These are phyloP conservation scores for Isoetes taiwanensis DNA, from an alignment of 75 land plant species.

Conservation along the genomic window DNA sequence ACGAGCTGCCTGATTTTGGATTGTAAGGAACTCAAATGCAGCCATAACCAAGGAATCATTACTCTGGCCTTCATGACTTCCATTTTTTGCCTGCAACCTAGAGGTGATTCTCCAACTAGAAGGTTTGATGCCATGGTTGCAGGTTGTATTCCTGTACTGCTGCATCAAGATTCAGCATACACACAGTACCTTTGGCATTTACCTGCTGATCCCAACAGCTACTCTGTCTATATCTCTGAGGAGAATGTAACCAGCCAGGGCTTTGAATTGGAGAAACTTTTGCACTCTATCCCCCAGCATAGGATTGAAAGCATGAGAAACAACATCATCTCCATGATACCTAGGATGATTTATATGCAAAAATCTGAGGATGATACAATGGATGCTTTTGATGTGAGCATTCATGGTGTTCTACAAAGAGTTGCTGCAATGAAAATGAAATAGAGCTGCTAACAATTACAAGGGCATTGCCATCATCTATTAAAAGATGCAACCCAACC, in stretches of 20 bases:
- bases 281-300: not conserved
- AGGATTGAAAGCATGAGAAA: not conserved
- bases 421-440: no score
- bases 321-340: not conserved
- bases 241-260: not conserved
- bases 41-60: no score
- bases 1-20: slow-evolving; percentile 1
- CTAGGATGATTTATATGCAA: not conserved
- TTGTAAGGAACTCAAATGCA: not conserved
- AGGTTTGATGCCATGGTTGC: slow-evolving; percentile 3
- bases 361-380: not conserved
- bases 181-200: not conserved
- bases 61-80: no score
- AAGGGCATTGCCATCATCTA: no score
- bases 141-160: not conserved
- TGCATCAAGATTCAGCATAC: not conserved
- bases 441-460: no score
- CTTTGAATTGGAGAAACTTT: not conserved
- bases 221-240: not conserved
- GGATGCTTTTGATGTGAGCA: slow-evolving; percentile 8
- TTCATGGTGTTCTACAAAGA: not conserved
- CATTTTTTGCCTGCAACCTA: not conserved
- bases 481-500: no score
- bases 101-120: not conserved
- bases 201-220: not conserved